Conservation (phyloP, 176 grass and related monocot species). For the Carex myosuroides region DNA sequence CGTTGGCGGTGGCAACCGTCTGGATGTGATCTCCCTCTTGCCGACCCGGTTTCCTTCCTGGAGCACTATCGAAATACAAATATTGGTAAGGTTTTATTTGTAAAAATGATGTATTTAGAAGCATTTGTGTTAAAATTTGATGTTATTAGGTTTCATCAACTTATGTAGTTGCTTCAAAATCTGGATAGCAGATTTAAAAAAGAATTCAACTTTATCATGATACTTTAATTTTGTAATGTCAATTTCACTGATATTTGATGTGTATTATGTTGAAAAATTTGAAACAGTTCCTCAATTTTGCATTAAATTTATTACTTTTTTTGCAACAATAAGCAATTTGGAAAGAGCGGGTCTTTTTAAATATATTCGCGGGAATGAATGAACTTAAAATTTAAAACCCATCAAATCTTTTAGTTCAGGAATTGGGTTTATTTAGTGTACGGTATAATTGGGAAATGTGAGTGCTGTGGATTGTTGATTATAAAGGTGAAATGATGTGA, state of each 20-base stretch:
- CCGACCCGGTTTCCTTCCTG: slow-evolving; percentile 53
- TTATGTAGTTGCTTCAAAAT: too few species aligned
- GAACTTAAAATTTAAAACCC: too few species aligned
- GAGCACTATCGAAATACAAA: slow-evolving; percentile 48
- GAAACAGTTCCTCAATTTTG: not conserved
- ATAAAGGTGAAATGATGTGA: not conserved
- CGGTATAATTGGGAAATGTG: not conserved
- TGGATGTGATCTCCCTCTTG: slow-evolving; percentile 35
- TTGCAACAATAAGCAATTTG: not conserved
- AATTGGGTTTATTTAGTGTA: not conserved
- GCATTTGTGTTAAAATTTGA: not conserved
- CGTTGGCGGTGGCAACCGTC: slow-evolving; percentile 57
- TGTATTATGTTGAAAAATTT: not conserved
- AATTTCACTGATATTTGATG: not conserved
- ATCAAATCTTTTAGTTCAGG: too few species aligned
- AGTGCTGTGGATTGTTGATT: not conserved
- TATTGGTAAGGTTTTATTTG: slow-evolving; percentile 37
- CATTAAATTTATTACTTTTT: not conserved
- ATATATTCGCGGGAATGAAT: too few species aligned
- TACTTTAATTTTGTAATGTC: not conserved
- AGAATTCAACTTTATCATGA: not conserved
- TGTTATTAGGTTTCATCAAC: too few species aligned
- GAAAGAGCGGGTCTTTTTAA: too few species aligned
- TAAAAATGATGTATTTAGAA: not conserved
- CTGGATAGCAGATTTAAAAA: not conserved